phyloP scores from a whole-genome alignment of 2,329 filamentous ascomycete genomes.

The Hymenoscyphus repandus region DNA sequence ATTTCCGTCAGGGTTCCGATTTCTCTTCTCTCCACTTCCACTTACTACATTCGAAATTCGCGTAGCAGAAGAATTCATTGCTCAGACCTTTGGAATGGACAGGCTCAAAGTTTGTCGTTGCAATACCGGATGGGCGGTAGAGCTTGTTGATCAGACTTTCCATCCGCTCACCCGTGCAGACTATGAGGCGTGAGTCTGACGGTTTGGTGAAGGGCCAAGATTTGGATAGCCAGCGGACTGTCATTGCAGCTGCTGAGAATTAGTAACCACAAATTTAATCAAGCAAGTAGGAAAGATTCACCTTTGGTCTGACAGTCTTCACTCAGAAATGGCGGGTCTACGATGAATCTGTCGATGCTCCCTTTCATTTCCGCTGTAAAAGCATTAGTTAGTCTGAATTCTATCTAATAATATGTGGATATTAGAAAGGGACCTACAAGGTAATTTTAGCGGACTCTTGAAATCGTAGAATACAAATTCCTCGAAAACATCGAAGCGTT shows the following conservation, averaged over 20 bases:
- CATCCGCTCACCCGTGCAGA: constrained; percentile 78
- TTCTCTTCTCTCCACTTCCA: constrained; percentile 38
- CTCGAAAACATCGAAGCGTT: constrained; percentile 66
- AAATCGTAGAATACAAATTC: constrained; percentile 76
- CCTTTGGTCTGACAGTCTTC: constrained; percentile 77
- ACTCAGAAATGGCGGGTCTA: constrained; percentile 75
- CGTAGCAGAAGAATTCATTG: constrained; percentile 77
- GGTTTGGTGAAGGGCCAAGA: constrained; percentile 17
- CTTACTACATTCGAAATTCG: constrained; percentile 63
- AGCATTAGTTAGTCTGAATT: background rate
- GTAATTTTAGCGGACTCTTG: constrained; percentile 59
- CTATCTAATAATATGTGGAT: background rate
- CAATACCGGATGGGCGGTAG: constrained; percentile 58
- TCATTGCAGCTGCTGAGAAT: constrained; percentile 55
- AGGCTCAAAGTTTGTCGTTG: constrained; percentile 63
- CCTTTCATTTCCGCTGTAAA: constrained; percentile 49
- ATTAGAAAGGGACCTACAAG: constrained; percentile 37
- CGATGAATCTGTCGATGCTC: constrained; percentile 62
- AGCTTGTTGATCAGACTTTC: constrained; percentile 56
- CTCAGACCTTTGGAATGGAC: constrained; percentile 67
- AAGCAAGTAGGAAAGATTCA: constrained; percentile 29
- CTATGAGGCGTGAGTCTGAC: constrained; percentile 42
- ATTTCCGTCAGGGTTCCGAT: background rate
- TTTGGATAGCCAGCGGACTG: constrained; percentile 66
- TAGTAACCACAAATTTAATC: background rate